phyloP scores from a whole-genome alignment of 2,329 filamentous ascomycete species.

The Pseudogymnoascus sp. region DNA sequence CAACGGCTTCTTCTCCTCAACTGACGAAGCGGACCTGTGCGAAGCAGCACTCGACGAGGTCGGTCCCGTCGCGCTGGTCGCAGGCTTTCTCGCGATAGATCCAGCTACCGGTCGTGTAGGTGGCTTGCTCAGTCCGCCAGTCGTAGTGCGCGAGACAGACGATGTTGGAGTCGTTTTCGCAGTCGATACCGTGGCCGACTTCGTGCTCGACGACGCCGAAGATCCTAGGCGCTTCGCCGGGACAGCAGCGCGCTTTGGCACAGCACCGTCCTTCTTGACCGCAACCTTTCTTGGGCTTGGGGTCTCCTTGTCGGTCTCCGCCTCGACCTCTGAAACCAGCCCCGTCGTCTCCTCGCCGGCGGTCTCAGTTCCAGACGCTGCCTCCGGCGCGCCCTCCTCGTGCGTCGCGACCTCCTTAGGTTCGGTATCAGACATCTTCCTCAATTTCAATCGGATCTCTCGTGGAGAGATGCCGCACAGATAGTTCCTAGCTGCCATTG shows the following conservation, averaged over 20 bases:
- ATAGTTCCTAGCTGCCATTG: conserved; percentile 10
- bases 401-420: conserved; percentile 18
- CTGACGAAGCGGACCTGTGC: conserved; percentile 23
- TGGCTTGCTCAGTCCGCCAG: conserved; percentile 28
- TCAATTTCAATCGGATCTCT: conserved; percentile 10
- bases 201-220: conserved; percentile 17
- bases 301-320: conserved; percentile 23
- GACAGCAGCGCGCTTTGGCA: conserved; percentile 21
- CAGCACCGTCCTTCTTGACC: conserved; percentile 27
- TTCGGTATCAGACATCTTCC: conserved; percentile 26
- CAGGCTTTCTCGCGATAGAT: conserved; percentile 24
- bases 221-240: conserved; percentile 23
- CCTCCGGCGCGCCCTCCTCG: conserved; percentile 19
- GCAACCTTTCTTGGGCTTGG: conserved; percentile 21
- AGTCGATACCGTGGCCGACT: conserved; percentile 21
- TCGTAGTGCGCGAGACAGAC: conserved; percentile 21
- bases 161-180: conserved; percentile 14
- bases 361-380: conserved; percentile 15
- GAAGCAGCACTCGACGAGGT: conserved; percentile 22
- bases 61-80: conserved; percentile 25
- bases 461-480: conserved; percentile 6
- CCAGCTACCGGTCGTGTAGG: conserved; percentile 25
- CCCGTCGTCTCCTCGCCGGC: conserved; percentile 21
- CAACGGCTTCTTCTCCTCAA: conserved; percentile 27
- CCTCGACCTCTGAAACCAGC: conserved; percentile 23